Evolutionary conservation across 305 asterid species (phyloP).

Genomic region (Caryopteris hybrid): DNA sequence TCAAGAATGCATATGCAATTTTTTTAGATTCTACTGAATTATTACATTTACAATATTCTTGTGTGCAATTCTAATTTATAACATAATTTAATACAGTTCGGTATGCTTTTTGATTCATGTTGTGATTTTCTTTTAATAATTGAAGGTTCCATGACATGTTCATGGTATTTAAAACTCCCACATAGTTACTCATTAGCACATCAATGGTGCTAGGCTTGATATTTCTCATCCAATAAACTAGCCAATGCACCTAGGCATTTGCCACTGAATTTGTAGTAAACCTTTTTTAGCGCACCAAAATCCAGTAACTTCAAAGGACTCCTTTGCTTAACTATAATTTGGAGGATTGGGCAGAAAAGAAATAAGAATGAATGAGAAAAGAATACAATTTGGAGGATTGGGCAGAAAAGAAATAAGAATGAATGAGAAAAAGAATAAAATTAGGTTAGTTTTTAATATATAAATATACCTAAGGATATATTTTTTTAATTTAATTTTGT

Average conservation of each 20-base stretch:
- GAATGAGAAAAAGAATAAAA: too few relatives aligned
- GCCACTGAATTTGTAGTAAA: not conserved
- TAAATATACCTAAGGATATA: too few relatives aligned
- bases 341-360: too few relatives aligned
- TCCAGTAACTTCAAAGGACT: not conserved
- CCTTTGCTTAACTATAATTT: too few relatives aligned
- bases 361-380: too few relatives aligned
- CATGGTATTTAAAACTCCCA: not conserved
- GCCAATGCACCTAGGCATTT: not conserved
- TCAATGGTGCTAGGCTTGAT: not conserved
- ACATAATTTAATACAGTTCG: not conserved
- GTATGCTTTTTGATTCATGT: not conserved
- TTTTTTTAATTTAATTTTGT: too few relatives aligned
- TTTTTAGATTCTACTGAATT: not conserved
- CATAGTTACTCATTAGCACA: not conserved
- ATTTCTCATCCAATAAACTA: not conserved
- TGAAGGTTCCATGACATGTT: not conserved
- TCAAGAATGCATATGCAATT: not conserved
- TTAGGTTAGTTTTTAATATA: too few relatives aligned
- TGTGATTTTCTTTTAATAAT: not conserved
- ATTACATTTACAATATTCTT: not conserved
- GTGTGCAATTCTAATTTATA: not conserved
- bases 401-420: too few relatives aligned
- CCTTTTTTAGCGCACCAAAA: not conserved
- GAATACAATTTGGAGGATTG: too few relatives aligned